Evolutionary conservation across 805 yeast genomes (phyloP), one percentile per base, ranked within the genome.

Genomic region (Lachancea quebecensis): DNA sequence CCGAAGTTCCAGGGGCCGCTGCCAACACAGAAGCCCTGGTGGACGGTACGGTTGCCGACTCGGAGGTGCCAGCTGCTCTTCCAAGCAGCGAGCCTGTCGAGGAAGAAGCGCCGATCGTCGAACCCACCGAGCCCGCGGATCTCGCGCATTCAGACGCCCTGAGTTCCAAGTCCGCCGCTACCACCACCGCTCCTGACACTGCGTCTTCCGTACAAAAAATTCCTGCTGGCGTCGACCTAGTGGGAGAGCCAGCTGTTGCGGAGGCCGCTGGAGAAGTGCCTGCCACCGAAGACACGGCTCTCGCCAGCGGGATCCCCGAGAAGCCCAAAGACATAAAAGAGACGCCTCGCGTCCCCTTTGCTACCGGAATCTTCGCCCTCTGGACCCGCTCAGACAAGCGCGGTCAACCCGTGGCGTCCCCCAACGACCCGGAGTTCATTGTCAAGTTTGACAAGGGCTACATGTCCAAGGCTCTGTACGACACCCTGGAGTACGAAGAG

Each of bases 401-500:
- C 10, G 47, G 47, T 17, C 46, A 42, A 30, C 62, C 60, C 27
- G 44, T 52, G 11, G 66, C 67, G 2, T 52, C 63, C 12, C 63
- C 64, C 3, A 57, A 61, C 14, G 57, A 59, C 17, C 62, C 59
- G 4, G 67, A 63, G 47, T 31, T 44, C 16, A 47, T 63, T 4
- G 59, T 60, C 8, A 58, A 53, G 28, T 54, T 60, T 1, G 50
- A 49, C 10, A 50, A 54, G 8, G 60, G 62, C 8, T 48, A 55
- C 41, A 38, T 63, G 10, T 58, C 65, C 4, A 60, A 58, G 44
- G 57, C 60, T 1, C 51, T 63, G 4, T 57, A 58, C 42, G 66
- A 63, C 40, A 52, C 54, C 40, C 41, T 60, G 10, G 39, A 50
- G 10, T 59, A 55, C 38, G 57, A 60, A 7, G 50, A 53, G 18